Evolutionary conservation across 108 stramenopile genomes (phyloP), one percentile per base, ranked within the genome.

Genomic region (Cyclotella cryptica): DNA sequence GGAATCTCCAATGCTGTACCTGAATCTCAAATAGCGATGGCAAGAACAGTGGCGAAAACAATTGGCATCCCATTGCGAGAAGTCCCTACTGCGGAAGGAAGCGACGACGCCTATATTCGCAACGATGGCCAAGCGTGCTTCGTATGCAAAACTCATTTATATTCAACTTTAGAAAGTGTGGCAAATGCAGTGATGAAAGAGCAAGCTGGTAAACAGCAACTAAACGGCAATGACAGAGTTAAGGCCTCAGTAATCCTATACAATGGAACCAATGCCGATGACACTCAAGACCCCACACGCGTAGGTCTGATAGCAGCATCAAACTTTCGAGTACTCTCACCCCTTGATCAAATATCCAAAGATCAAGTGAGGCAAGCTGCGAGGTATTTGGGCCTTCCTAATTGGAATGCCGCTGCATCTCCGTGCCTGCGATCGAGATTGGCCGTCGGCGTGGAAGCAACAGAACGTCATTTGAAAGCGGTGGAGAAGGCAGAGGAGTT

Each of bases 251-350:
- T 72, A 10, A 78, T 79, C 52, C 80, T 98, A n/a, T 98, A 94
- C 92, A 97, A 98, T 77, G 97, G 97, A 44, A 98, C 97, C 11
- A 98, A 98, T 71, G 88, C 88, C 52, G 96, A 97, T 63, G 97
- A 98, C 69, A 62, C 78, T 22, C 64, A 76, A 12, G 97, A 98
- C 78, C 90, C 93, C 14, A 97, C 97, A 1, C 90, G 97, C 22
- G 51, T 95, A 12, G 94, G 94, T 10, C 78, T 96, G 28, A 72
- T 88, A 52, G 94, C 93, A 12, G 95, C 94, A 13, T 62, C 80
- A 26, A 78, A 90, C 28, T 95, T 89, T 75, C 70, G 72, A 24
- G 96, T 98, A 18, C 81, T 71, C 19, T 95, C 95, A 11, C 97
- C 97, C 10, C 80, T 98, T 15, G 71, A 72, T 49, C 65, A 74